These are phyloP conservation scores for Pleurotus ostreatus DNA, from an alignment of 768 basidiomycete genomes.

Conservation along the genomic window DNA sequence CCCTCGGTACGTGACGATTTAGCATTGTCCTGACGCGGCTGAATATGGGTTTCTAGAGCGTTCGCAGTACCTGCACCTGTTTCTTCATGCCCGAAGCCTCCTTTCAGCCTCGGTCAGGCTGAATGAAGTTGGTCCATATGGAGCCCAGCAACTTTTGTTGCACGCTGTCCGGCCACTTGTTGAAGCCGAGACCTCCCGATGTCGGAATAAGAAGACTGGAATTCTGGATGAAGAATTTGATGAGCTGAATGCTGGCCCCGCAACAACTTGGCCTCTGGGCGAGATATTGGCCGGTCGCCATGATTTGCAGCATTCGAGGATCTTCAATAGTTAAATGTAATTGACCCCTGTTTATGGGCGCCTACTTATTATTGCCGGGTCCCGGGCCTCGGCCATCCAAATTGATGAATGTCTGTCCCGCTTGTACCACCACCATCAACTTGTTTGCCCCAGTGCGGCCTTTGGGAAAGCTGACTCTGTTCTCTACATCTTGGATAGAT, in stretches of 20 bases:
- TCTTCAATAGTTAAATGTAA: constrained; percentile 79
- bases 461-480: neutral
- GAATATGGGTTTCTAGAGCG: constrained; percentile 48
- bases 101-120: constrained; percentile 90
- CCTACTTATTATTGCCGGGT: neutral
- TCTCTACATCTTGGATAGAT: too few relatives aligned
- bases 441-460: neutral
- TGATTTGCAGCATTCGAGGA: constrained; percentile 91
- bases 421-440: too few relatives aligned
- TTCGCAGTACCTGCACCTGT: constrained; percentile 83
- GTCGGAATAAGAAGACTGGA: constrained; percentile 47
- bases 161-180: constrained; percentile 70
- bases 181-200: constrained; percentile 42
- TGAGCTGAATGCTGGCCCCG: constrained; percentile 52
- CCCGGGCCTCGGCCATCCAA: neutral
- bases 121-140: constrained; percentile 91
- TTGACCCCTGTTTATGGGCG: neutral
- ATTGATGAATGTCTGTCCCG: too few relatives aligned
- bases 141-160: constrained; percentile 81
- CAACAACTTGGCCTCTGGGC: constrained; percentile 93
- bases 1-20: constrained; percentile 47
- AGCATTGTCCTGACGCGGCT: neutral
- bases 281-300: constrained; percentile 89
- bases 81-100: constrained; percentile 86
- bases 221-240: constrained; percentile 32